Conservation (phyloP, 495 filamentous ascomycete genomes). For the Lophiostoma macrostomum region DNA sequence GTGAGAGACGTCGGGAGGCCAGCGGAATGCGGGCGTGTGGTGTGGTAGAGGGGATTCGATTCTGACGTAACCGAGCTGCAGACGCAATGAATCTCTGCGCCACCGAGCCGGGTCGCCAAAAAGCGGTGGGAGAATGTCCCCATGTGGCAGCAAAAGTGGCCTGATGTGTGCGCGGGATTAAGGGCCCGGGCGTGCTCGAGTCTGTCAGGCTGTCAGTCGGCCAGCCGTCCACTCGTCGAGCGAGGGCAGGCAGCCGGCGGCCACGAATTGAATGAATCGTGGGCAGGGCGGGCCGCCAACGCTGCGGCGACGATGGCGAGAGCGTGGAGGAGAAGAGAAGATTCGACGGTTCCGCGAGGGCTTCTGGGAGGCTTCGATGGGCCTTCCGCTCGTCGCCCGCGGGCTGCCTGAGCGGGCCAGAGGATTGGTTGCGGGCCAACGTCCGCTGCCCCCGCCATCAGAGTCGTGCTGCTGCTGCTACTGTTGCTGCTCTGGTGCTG, state of each 20-base stretch:
- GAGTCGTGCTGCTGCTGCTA: no score
- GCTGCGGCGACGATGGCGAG: no score
- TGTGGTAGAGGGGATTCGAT: slow-evolving; percentile 1
- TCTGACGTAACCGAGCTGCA: slow-evolving; percentile 2
- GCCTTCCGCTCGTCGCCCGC: neutral
- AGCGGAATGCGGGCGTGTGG: neutral
- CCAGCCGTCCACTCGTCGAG: no score
- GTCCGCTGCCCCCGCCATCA: slow-evolving; percentile 3
- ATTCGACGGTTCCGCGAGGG: neutral
- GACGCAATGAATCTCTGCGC: neutral
- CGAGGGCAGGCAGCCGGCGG: no score
- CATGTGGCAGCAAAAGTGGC: slow-evolving; percentile 7
- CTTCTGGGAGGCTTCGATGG: slow-evolving; percentile 2
- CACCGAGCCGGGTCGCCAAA: neutral
- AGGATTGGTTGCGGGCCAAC: neutral
- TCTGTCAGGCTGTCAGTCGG: no score
- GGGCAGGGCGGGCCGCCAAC: no score
- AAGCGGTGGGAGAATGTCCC: neutral
- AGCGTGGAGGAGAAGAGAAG: no score
- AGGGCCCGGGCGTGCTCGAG: neutral
- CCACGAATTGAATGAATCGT: no score
- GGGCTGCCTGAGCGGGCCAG: neutral
- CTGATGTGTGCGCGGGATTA: neutral
- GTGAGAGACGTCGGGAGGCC: neutral
- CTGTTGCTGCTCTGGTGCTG: no score